phyloP scores from a whole-genome alignment of 345 rosid species.

The Bruguiera parviflora region DNA sequence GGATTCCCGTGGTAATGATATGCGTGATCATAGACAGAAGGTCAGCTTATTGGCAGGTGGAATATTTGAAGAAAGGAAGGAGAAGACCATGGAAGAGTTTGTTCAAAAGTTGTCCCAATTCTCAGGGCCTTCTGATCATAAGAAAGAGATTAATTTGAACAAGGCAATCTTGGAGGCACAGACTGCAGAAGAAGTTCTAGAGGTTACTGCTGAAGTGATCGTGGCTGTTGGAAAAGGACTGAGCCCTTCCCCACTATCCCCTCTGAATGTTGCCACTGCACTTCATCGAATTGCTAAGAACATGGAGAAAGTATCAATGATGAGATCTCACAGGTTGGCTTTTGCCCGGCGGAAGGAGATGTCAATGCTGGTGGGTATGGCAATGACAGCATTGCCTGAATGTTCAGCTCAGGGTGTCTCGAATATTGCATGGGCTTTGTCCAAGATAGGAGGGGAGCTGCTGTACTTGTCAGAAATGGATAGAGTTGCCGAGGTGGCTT shows the following conservation, averaged over 20 bases:
- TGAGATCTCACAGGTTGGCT: slow-evolving; percentile 58
- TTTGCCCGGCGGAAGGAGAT: slow-evolving; percentile 82
- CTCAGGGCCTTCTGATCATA: slow-evolving; percentile 70
- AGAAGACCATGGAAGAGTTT: slow-evolving; percentile 57
- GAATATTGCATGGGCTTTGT: slow-evolving; percentile 85
- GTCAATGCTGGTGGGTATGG: slow-evolving; percentile 87
- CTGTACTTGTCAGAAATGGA: slow-evolving; percentile 94
- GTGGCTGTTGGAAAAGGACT: slow-evolving; percentile 83
- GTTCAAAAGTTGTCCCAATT: slow-evolving; percentile 65
- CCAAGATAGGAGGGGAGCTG: slow-evolving; percentile 85
- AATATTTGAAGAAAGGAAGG: slow-evolving; percentile 67
- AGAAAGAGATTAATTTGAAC: slow-evolving; percentile 73
- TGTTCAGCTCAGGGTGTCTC: slow-evolving; percentile 95
- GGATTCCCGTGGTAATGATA: slow-evolving; percentile 25
- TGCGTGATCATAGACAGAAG: slow-evolving; percentile 35
- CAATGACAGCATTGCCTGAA: slow-evolving; percentile 76
- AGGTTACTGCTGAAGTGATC: slow-evolving; percentile 61
- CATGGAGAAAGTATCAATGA: slow-evolving; percentile 91
- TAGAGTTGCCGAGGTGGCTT: slow-evolving; percentile 88
- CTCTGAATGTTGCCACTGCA: slow-evolving; percentile 78
- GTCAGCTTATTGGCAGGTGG: slow-evolving; percentile 63
- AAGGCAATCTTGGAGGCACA: slow-evolving; percentile 71
- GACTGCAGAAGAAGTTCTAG: slow-evolving; percentile 75
- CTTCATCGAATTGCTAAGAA: slow-evolving; percentile 88
- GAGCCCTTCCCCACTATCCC: slow-evolving; percentile 83